These are phyloP conservation scores for Artemisia argyi DNA, from an alignment of 129 eudicot genomes.

Conservation along the genomic window DNA sequence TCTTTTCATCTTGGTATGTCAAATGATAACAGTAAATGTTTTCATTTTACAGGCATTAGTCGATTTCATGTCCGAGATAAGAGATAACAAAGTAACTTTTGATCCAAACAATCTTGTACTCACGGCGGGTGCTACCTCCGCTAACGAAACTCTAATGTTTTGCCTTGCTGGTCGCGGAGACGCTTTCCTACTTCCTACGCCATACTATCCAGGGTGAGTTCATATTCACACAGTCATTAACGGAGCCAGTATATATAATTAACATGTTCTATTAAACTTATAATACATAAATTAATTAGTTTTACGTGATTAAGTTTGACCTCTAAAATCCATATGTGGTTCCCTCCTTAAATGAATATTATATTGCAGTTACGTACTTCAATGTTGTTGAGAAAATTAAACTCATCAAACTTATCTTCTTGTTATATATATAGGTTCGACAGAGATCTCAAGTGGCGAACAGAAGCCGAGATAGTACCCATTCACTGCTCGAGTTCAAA, in stretches of 20 bases:
- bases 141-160: slow-evolving; percentile 71
- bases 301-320: too few relatives aligned
- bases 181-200: slow-evolving; percentile 76
- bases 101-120: slow-evolving; percentile 65
- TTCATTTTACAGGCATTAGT: slow-evolving; percentile 53
- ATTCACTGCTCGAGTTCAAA: slow-evolving; percentile 69
- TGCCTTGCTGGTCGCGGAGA: slow-evolving; percentile 78
- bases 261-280: too few relatives aligned
- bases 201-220: slow-evolving; percentile 75
- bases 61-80: slow-evolving; percentile 64
- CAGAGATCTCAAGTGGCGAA: slow-evolving; percentile 83
- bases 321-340: too few relatives aligned
- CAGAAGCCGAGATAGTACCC: slow-evolving; percentile 71
- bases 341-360: too few relatives aligned
- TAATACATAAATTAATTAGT: too few relatives aligned
- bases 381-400: background rate
- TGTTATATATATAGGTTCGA: slow-evolving; percentile 55
- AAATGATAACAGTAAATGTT: background rate
- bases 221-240: too few relatives aligned
- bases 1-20: too few relatives aligned
- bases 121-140: slow-evolving; percentile 82
- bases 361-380: too few relatives aligned
- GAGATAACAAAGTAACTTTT: slow-evolving; percentile 63
- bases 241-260: too few relatives aligned
- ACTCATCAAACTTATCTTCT: background rate